A percentile compares a stretch with the other conserved stretches of the same genome.
Conservation (phyloP, 176 grass and related monocot genomes). For the Oryza longistaminata region DNA sequence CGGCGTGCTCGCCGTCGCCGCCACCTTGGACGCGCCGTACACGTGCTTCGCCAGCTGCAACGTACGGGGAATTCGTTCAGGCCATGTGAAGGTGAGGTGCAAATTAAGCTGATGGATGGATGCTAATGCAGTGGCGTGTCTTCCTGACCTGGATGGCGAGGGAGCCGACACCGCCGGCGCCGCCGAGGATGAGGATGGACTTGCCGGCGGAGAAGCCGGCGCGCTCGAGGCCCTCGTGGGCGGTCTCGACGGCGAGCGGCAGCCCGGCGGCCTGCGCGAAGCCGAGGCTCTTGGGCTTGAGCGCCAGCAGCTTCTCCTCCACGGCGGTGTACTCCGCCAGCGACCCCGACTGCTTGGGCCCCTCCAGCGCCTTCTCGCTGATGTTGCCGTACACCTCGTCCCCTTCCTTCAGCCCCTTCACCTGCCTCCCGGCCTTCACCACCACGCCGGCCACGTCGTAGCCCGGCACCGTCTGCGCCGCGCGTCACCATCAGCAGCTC, state of each 20-base stretch:
- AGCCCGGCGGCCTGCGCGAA: slow-evolving; percentile 67
- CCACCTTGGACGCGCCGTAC: slow-evolving; percentile 67
- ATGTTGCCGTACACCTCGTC: slow-evolving; percentile 96
- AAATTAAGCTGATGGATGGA: too few relatives aligned
- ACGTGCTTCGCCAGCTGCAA: slow-evolving; percentile 80
- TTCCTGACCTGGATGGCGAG: slow-evolving; percentile 90
- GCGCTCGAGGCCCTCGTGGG: slow-evolving; percentile 63
- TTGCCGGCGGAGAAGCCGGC: slow-evolving; percentile 62
- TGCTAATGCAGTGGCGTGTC: background rate
- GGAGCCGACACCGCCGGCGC: slow-evolving; percentile 84
- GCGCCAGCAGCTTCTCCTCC: slow-evolving; percentile 82
- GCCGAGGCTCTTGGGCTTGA: slow-evolving; percentile 72
- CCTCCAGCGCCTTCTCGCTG: slow-evolving; percentile 80
- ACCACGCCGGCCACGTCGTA: slow-evolving; percentile 87
- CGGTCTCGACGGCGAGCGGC: slow-evolving; percentile 74
- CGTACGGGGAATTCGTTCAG: too few relatives aligned
- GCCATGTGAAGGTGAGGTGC: too few relatives aligned
- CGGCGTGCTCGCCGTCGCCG: slow-evolving; percentile 63
- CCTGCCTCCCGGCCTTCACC: slow-evolving; percentile 73
- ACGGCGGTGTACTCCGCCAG: slow-evolving; percentile 84
- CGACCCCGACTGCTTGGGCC: slow-evolving; percentile 82
- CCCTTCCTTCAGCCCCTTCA: slow-evolving; percentile 64
- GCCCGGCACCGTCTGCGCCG: slow-evolving; percentile 87
- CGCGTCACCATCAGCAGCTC: background rate
- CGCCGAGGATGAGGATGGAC: slow-evolving; percentile 84